A percentile compares a stretch with the other conserved stretches of the same genome.
phyloP scores from a whole-genome alignment of 2,329 filamentous ascomycete genomes.

The Thyridium curvatum region DNA sequence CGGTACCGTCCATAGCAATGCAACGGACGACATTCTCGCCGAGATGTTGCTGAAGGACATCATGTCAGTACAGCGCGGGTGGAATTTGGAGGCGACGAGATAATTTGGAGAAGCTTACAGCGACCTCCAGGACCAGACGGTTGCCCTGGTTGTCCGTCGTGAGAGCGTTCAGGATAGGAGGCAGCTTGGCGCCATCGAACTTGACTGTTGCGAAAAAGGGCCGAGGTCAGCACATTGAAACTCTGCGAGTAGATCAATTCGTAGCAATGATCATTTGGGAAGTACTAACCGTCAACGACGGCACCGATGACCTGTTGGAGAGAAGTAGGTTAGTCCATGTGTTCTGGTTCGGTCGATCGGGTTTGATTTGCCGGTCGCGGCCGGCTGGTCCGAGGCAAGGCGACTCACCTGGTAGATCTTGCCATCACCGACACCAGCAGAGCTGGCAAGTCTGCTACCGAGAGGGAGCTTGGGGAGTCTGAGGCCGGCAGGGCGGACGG shows the following conservation, averaged over 20 bases:
- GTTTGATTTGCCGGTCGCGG: neutral
- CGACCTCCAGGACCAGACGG: conserved; percentile 93
- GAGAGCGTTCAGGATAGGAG: conserved; percentile 95
- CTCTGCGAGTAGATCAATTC: neutral
- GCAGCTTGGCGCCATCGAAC: conserved; percentile 90
- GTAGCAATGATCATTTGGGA: conserved; percentile 10
- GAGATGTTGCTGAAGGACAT: conserved; percentile 78
- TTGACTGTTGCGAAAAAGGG: conserved; percentile 59
- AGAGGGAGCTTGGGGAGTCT: conserved; percentile 50
- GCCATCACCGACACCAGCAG: conserved; percentile 51
- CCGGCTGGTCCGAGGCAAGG: neutral
- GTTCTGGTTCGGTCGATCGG: conserved; percentile 6
- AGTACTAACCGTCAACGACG: conserved; percentile 89
- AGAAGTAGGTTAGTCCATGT: conserved; percentile 51
- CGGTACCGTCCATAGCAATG: conserved; percentile 99
- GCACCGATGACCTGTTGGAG: conserved; percentile 86
- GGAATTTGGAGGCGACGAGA: conserved; percentile 8
- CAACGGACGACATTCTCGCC: conserved; percentile 98
- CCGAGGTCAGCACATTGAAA: conserved; percentile 11
- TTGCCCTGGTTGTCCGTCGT: conserved; percentile 85
- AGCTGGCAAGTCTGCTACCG: conserved; percentile 54
- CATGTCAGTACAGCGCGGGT: conserved; percentile 25
- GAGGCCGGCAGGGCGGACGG: conserved; percentile 49
- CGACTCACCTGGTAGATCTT: conserved; percentile 62
- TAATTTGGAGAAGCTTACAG: conserved; percentile 53